phyloP scores from a whole-genome alignment of 1,139 yeast species.

The Suhomyces ambrosiae region DNA sequence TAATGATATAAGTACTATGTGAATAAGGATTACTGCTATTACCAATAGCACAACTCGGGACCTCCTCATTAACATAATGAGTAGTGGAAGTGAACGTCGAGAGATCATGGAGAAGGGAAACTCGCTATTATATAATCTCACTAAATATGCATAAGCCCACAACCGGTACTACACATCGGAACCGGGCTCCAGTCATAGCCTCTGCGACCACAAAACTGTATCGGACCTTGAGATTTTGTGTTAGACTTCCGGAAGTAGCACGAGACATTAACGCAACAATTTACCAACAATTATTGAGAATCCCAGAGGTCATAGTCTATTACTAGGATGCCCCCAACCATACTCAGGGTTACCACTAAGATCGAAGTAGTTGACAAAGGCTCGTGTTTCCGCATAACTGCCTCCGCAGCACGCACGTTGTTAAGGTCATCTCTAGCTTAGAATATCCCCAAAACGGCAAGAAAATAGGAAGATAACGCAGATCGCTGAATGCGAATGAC shows the following conservation, averaged over 20 bases:
- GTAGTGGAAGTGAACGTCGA: neutral
- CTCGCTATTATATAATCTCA: neutral
- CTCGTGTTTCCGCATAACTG: too few species aligned
- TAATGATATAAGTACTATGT: slow-evolving; percentile 14
- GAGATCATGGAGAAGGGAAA: neutral
- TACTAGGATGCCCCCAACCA: too few species aligned
- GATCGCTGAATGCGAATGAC: too few species aligned
- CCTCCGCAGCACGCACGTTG: too few species aligned
- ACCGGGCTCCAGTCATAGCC: neutral
- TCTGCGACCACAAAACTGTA: neutral
- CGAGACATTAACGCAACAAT: too few species aligned
- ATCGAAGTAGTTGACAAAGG: too few species aligned
- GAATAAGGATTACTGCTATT: slow-evolving; percentile 12
- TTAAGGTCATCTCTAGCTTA: too few species aligned
- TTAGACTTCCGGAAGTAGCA: neutral
- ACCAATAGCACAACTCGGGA: slow-evolving; percentile 12
- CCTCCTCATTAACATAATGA: slow-evolving; percentile 14
- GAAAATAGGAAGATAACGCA: too few species aligned
- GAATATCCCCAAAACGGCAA: too few species aligned
- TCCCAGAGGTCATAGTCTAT: too few species aligned
- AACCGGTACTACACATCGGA: neutral
- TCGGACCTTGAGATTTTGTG: neutral
- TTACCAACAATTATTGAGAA: too few species aligned
- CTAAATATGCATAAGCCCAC: neutral
- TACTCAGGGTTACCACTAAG: too few species aligned